Evolutionary conservation across 768 basidiomycete genomes (phyloP), one percentile per base, ranked within the genome.

Genomic region (Leccinum arenicola): DNA sequence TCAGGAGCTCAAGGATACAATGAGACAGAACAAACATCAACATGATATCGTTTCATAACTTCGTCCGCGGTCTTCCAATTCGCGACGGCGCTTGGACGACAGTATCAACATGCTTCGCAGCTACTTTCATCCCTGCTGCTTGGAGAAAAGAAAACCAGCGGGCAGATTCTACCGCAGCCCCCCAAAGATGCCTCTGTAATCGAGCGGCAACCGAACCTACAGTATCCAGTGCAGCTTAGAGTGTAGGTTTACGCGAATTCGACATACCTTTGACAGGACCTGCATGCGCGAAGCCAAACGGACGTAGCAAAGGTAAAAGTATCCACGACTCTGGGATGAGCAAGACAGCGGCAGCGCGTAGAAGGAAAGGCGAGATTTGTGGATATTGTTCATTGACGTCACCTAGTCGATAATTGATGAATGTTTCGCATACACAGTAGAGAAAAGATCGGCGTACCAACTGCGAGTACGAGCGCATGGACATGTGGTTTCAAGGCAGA

Each of bases 91-190:
- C 12, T 15, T 53, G 52, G 21, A 33, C 11, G 35, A 38, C 48
- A 15, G 45, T 9, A 15, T 54, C 31, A 31, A 51, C 55, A 62
- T 57, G 64, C 31, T 21, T 36, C 0, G 61, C 61, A 2, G 55
- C 23, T 14, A 1, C 17, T 5, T 57, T 62, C 60, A 58, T 59
- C 5, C 59, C 65, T 14, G 62, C 65, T 19, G 56, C 54, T 36
- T 67, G 65, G 8, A 67, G 54, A 9, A 7, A 47, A 27, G 66
- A 10, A 43, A 67, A 64, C 60, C 63, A 67, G 25, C 58, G 60
- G 2, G 36, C 49, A 2, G 66, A 0, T 27, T 21, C 8, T 6
- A 67, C 54, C 2, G 54, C 40, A 0, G 7, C 58, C 0, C 66
- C 58, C 58, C 54, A 64, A 19, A 67, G 51, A 5, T 0, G 4